Percentiles rank a stretch among this genome's conserved stretches.
phyloP scores from a whole-genome alignment of 2,329 filamentous ascomycete genomes.

The Annulohypoxylon truncatum region DNA sequence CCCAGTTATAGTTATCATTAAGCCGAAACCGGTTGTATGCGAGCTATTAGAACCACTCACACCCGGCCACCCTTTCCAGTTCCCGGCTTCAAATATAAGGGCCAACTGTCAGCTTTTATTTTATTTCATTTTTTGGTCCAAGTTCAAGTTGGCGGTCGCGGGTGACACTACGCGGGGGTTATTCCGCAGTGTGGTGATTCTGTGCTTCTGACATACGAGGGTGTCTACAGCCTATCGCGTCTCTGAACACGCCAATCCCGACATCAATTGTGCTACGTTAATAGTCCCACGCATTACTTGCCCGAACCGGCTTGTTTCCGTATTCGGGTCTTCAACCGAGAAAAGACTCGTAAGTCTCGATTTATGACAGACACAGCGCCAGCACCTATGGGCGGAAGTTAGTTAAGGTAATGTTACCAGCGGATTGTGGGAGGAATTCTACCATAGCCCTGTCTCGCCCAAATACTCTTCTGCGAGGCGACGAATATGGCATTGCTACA shows the following conservation, averaged over 20 bases:
- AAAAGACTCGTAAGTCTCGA: constrained; percentile 25
- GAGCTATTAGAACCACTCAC: constrained; percentile 10
- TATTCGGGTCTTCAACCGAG: constrained; percentile 34
- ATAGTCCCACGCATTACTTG: constrained; percentile 32
- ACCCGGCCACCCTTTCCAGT: constrained; percentile 6
- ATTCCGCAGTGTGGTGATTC: neutral
- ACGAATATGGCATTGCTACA: constrained; percentile 16
- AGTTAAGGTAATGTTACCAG: constrained; percentile 12
- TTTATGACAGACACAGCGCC: constrained; percentile 4
- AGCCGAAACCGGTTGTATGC: constrained; percentile 1
- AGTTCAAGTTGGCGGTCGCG: constrained; percentile 3
- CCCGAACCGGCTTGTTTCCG: constrained; percentile 29
- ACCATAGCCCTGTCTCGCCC: constrained; percentile 18
- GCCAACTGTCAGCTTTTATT: neutral
- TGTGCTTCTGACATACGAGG: constrained; percentile 13
- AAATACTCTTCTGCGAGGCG: constrained; percentile 7
- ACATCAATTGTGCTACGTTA: constrained; percentile 24
- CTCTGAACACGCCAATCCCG: neutral
- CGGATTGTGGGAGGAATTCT: constrained; percentile 13
- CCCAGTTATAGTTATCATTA: constrained; percentile 13
- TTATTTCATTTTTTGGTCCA: too few species aligned
- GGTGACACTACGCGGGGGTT: constrained; percentile 7
- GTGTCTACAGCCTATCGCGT: constrained; percentile 20
- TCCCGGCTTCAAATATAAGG: constrained; percentile 14
- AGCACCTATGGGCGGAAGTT: neutral